Percentiles rank a stretch among this genome's conserved stretches.
These are phyloP conservation scores for Fusarium neocosmosporiellum DNA, from an alignment of 2,329 filamentous ascomycete species.

Conservation along the genomic window DNA sequence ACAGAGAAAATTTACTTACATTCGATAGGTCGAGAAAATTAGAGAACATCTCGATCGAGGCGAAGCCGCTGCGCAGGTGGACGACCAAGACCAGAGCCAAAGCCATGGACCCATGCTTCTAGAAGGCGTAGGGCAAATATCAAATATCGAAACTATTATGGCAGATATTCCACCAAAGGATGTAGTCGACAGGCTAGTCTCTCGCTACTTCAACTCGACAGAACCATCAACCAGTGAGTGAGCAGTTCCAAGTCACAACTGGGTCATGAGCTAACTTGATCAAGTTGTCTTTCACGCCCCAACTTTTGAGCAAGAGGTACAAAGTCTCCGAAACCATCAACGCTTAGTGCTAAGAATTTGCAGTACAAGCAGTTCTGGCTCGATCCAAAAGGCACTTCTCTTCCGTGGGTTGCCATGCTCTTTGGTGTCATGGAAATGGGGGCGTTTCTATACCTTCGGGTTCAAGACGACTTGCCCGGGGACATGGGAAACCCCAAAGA, in stretches of 20 bases:
- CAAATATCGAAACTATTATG: constrained; percentile 18
- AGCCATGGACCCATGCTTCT: constrained; percentile 23
- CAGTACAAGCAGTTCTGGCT: constrained; percentile 31
- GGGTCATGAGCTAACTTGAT: background rate
- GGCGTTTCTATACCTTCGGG: constrained; percentile 23
- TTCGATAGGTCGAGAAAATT: constrained; percentile 23
- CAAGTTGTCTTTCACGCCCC: constrained; percentile 28
- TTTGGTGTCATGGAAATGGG: constrained; percentile 29
- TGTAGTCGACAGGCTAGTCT: constrained; percentile 26
- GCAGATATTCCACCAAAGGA: constrained; percentile 24
- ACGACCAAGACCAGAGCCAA: constrained; percentile 4
- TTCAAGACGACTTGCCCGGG: constrained; percentile 17
- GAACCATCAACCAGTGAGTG: constrained; percentile 25
- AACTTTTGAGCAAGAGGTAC: constrained; percentile 33
- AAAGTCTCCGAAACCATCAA: fast-evolving
- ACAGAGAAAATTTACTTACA: background rate
- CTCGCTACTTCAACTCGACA: constrained; percentile 29
- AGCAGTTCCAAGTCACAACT: fast-evolving
- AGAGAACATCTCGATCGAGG: constrained; percentile 19
- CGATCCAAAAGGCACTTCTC: background rate
- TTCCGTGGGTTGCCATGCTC: constrained; percentile 28
- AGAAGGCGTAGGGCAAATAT: background rate
- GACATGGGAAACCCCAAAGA: constrained; percentile 16
- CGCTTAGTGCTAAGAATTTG: background rate
- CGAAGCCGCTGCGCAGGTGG: background rate